Evolutionary conservation across 345 rosid species (phyloP).

Genomic region (Linum tenue): DNA sequence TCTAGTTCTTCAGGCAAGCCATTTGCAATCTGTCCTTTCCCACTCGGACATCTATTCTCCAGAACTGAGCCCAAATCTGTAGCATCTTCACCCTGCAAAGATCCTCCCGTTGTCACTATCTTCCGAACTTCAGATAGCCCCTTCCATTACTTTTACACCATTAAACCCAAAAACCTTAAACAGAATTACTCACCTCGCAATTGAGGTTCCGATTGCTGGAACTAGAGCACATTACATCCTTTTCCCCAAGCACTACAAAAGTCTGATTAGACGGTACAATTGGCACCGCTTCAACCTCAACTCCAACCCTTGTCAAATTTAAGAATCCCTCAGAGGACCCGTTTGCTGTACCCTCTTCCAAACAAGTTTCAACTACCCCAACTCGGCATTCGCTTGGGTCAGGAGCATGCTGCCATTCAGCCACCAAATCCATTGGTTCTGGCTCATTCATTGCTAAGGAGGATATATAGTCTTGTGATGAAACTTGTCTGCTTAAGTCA

Average conservation of each 20-base stretch:
- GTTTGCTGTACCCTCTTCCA: constrained; percentile 19
- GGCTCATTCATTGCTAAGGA: constrained; percentile 24
- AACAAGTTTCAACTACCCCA: constrained; percentile 24
- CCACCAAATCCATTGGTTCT: constrained; percentile 26
- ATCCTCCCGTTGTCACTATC: constrained; percentile 31
- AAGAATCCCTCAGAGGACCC: constrained; percentile 18
- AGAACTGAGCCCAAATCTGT: constrained; percentile 26
- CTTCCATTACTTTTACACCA: constrained; percentile 23
- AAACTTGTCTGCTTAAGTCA: constrained; percentile 16
- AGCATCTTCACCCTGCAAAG: constrained; percentile 42
- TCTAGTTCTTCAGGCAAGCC: constrained; percentile 40
- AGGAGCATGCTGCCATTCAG: constrained; percentile 15
- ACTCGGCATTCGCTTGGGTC: constrained; percentile 19
- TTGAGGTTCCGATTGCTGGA: constrained; percentile 35
- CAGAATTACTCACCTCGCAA: constrained; percentile 43
- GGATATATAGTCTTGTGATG: constrained; percentile 21
- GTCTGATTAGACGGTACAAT: constrained; percentile 32
- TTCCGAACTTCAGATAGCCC: constrained; percentile 22
- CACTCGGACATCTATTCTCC: constrained; percentile 34
- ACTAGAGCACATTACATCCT: constrained; percentile 22
- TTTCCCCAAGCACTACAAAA: constrained; percentile 28
- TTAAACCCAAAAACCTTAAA: constrained; percentile 30
- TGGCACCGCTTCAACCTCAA: constrained; percentile 35
- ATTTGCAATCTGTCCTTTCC: constrained; percentile 21
- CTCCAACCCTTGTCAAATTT: constrained; percentile 19